Base-by-base conservation (phyloP, 169 alveolate species). In the Plasmodium gallinaceum region DNA sequence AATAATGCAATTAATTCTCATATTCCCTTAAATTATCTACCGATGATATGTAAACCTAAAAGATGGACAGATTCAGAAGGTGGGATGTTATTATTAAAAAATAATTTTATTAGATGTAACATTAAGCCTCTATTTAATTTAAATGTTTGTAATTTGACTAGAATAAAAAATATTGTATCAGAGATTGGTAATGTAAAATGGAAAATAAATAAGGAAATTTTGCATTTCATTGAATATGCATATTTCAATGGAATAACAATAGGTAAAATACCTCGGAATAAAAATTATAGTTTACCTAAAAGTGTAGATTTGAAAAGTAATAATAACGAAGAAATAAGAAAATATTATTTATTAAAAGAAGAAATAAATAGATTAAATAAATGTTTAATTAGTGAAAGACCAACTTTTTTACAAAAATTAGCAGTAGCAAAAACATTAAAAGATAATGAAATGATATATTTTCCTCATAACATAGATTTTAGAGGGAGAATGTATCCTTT, bases 401-500 rank as follows among this genome's bases (percentile, higher is more conserved):
- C 96, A 4, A 90, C 94, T 9, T 92, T 94, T 61, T 71, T 88
- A 70, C 89, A 94, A 64, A 83, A 94, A 71, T 90, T 97, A 0
- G 93, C 96, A 0, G 96, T 96, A 2, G 99, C 99, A 0, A 91
- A 93, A 52, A 93, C 96, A 46, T 98, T 97, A 48, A 94, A 93
- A 71, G 45, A 93, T 22, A 94, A 94, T 71, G 93, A 92, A 12
- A 88, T 95, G n/a, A 88, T 98, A 2, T 98, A 97, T 93, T 97
- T 98, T 92, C 99, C 99, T 18, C 99, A 97, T 88, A 98, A 98
- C 92, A 94, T 98, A 69, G 99, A 98, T 93, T 98, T 98, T 88
- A 92, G 99, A 51, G 99, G 99, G 7, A 93, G 99, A 80, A 95
- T 97, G 92, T 98, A 98, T 90, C 99, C 99, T 0, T 93, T 98